Evolutionary conservation across 2,329 filamentous ascomycete species (phyloP).

Genomic region (Fusarium sterilihyphosum): DNA sequence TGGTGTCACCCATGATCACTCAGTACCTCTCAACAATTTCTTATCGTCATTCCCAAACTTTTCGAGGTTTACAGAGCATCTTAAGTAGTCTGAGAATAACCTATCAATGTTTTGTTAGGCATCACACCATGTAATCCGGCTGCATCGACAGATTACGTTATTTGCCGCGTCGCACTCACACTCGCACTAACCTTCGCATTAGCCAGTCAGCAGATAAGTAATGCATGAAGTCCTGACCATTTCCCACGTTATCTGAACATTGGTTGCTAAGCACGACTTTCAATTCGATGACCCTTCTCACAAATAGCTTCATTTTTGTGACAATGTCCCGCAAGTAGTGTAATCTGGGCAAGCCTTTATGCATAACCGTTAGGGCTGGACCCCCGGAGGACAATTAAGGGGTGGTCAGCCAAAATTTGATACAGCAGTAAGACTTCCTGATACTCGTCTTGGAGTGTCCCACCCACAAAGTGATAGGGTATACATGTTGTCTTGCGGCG

Average conservation of each 20-base stretch:
- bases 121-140: conserved; percentile 2
- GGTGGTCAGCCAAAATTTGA: background rate
- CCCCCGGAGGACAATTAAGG: background rate
- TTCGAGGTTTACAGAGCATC: fast-evolving
- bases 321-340: too few relatives aligned
- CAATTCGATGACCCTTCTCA: too few relatives aligned
- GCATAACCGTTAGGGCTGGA: background rate
- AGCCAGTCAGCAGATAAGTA: background rate
- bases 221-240: background rate
- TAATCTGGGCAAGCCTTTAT: too few relatives aligned
- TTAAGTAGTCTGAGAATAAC: background rate
- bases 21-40: fast-evolving
- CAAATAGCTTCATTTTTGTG: background rate
- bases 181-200: background rate
- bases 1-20: background rate
- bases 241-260: background rate
- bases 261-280: background rate
- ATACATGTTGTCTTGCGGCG: background rate
- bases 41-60: too few relatives aligned
- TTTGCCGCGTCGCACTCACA: background rate
- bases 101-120: background rate
- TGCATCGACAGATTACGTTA: background rate
- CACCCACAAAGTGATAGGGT: fast-evolving
- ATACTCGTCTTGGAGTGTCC: background rate
- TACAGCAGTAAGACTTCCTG: background rate